Conservation (phyloP, 805 yeast species). For the Ogataea salicorniae region DNA sequence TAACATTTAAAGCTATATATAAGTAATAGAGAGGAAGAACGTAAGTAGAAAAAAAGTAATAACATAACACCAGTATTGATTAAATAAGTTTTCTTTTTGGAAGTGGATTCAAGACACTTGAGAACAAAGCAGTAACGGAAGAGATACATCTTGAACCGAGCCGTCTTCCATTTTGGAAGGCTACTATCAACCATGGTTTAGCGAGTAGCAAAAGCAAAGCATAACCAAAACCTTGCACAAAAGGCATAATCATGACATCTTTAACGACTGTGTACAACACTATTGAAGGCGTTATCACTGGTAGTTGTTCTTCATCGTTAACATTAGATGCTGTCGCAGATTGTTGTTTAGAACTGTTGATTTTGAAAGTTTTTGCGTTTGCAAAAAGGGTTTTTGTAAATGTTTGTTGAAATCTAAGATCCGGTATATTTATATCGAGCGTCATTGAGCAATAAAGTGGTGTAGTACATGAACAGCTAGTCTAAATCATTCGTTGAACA, state of each 20-base stretch:
- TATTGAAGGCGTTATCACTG: conserved; percentile 38
- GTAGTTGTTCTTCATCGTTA: conserved; percentile 5
- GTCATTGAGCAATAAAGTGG: not conserved
- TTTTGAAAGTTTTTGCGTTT: conserved; percentile 17
- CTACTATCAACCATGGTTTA: conserved; percentile 31
- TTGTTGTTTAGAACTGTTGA: conserved; percentile 9
- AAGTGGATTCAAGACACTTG: conserved; percentile 4
- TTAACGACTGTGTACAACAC: conserved; percentile 44
- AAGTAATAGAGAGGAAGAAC: not conserved
- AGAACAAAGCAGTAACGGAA: conserved; percentile 8
- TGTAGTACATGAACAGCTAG: not conserved
- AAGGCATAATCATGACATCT: conserved; percentile 52
- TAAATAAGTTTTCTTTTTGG: conserved; percentile 3
- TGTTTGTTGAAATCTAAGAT: conserved; percentile 61
- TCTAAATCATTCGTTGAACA: too few relatives aligned
- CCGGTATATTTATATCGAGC: conserved; percentile 40
- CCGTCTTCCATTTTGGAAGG: conserved; percentile 19
- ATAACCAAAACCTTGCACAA: conserved; percentile 50
- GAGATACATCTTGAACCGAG: conserved; percentile 17
- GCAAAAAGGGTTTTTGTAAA: conserved; percentile 38
- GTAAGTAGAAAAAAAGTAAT: not conserved
- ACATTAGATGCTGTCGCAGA: conserved; percentile 1
- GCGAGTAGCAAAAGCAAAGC: conserved; percentile 32
- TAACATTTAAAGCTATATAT: not conserved
- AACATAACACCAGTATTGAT: not conserved